Conservation (phyloP, 2,329 filamentous ascomycete genomes). For the Ophiocordyceps australis region DNA sequence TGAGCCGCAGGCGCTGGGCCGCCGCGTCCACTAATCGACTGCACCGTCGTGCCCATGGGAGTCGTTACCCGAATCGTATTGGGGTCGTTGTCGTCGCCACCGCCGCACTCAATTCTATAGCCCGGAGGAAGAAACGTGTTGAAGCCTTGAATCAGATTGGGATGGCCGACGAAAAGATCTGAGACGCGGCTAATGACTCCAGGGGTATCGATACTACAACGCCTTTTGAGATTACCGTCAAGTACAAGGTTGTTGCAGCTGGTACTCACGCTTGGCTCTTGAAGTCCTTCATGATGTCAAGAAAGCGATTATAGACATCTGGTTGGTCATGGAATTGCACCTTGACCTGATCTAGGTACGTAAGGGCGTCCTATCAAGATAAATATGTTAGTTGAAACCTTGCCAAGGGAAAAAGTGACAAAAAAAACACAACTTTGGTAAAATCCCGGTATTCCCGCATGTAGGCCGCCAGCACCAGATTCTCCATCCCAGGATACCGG, state of each 20-base stretch:
- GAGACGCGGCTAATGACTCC: slow-evolving; percentile 95
- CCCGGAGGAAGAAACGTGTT: slow-evolving; percentile 94
- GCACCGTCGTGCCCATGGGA: slow-evolving; percentile 90
- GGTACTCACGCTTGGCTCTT: slow-evolving; percentile 77
- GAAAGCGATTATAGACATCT: slow-evolving; percentile 89
- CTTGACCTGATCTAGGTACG: slow-evolving; percentile 95
- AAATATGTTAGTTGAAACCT: no score
- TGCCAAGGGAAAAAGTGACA: no score
- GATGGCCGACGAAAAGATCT: slow-evolving; percentile 86
- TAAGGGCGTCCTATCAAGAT: slow-evolving; percentile 47
- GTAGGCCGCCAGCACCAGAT: no score
- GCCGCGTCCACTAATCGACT: slow-evolving; percentile 51
- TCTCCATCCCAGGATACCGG: no score
- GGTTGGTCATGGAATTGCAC: slow-evolving; percentile 94
- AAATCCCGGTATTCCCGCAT: no score
- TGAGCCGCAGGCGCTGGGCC: slow-evolving; percentile 22
- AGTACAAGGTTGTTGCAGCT: background rate
- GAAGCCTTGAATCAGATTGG: slow-evolving; percentile 89
- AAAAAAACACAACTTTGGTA: no score
- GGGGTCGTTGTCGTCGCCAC: slow-evolving; percentile 84
- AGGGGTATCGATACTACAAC: slow-evolving; percentile 69
- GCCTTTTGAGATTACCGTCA: no score
- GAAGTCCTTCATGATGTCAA: slow-evolving; percentile 99
- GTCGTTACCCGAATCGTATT: slow-evolving; percentile 95
- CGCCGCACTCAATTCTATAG: slow-evolving; percentile 91